phyloP scores from a whole-genome alignment of 73 alveolate genomes.

The Paraurostyla sp. region DNA sequence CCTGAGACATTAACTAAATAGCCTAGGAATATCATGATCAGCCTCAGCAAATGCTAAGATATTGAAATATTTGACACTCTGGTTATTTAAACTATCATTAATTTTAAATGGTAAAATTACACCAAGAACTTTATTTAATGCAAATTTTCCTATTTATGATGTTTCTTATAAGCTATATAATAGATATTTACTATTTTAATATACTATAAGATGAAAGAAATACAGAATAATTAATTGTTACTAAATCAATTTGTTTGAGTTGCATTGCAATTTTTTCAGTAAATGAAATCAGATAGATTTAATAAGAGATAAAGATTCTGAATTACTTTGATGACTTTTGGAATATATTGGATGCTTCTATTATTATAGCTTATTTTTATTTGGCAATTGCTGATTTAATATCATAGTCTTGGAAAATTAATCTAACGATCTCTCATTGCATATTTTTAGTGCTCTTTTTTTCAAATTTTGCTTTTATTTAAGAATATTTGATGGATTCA shows the following conservation, averaged over 20 bases:
- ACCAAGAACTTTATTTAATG: neutral
- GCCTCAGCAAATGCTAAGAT: neutral
- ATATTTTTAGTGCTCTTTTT: too few relatives aligned
- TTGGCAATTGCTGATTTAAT: neutral
- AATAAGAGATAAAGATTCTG: neutral
- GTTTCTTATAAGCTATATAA: neutral
- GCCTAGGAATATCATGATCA: neutral
- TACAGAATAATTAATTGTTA: neutral
- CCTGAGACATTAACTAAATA: conserved; percentile 20
- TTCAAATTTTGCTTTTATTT: too few relatives aligned
- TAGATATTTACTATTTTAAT: neutral
- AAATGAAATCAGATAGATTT: neutral
- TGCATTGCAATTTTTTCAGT: neutral
- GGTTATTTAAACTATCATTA: conserved; percentile 14
- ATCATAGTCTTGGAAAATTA: too few relatives aligned
- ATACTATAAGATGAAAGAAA: neutral
- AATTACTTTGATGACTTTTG: neutral
- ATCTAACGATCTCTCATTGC: too few relatives aligned
- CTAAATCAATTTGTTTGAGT: neutral
- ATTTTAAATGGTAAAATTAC: conserved; percentile 42
- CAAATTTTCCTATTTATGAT: neutral
- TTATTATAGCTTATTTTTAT: neutral
- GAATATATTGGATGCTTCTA: neutral
- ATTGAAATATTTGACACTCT: neutral
- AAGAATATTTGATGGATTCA: too few relatives aligned